Percentiles rank a stretch among this genome's conserved stretches.
phyloP scores from a whole-genome alignment of 2,329 filamentous ascomycete genomes.

The Orbilia oligospora region DNA sequence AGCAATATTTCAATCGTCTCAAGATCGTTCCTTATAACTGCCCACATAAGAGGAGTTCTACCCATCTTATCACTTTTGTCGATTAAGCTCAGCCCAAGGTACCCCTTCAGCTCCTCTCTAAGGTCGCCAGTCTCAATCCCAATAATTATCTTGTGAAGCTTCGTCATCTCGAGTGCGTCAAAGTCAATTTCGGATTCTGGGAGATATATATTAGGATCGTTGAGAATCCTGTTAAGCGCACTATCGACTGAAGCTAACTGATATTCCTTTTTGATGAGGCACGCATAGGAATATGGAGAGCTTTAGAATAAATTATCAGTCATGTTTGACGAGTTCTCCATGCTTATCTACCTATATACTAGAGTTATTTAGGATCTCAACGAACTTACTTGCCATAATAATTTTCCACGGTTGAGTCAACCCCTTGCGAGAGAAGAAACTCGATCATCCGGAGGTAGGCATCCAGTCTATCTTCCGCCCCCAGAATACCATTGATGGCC shows the following conservation, averaged over 20 bases:
- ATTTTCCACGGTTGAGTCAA: no score
- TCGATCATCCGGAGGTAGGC: no score
- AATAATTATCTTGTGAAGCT: conserved; percentile 12
- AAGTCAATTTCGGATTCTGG: not conserved
- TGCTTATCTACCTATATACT: no score
- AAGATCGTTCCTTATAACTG: not conserved
- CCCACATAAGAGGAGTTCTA: conserved; percentile 14
- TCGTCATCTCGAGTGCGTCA: not conserved
- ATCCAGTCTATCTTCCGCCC: no score
- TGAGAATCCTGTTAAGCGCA: not conserved
- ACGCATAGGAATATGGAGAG: not conserved
- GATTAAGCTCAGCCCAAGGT: not conserved
- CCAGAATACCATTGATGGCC: no score
- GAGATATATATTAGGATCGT: not conserved
- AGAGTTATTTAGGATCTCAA: no score
- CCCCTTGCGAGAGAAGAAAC: no score
- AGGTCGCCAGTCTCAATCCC: not conserved
- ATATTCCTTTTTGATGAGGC: not conserved
- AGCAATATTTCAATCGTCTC: not conserved
- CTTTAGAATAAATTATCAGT: no score
- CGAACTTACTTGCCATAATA: no score
- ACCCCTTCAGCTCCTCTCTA: not conserved
- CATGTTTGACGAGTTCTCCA: no score
- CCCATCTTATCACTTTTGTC: not conserved
- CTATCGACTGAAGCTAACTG: not conserved